phyloP scores from a whole-genome alignment of 23 red algal genomes.

The Cyanidioschyzon merolae region DNA sequence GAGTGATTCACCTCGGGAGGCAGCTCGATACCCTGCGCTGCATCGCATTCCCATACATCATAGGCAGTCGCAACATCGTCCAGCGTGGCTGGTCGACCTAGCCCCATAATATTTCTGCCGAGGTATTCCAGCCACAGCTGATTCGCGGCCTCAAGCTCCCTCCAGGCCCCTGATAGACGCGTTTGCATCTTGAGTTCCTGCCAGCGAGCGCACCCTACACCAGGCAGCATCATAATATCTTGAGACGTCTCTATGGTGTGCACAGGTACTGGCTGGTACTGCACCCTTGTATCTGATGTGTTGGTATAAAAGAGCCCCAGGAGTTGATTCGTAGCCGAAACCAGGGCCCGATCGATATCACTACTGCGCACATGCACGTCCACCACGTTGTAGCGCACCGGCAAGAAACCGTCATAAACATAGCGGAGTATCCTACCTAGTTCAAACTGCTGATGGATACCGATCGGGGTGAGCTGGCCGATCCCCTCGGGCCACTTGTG shows the following conservation, averaged over 20 bases:
- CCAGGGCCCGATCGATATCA: slow-evolving; percentile 69
- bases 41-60: slow-evolving; percentile 46
- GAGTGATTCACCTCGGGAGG: slow-evolving; percentile 29
- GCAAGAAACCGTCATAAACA: slow-evolving; percentile 60
- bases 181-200: slow-evolving; percentile 12
- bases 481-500: slow-evolving; percentile 59
- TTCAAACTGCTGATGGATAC: slow-evolving; percentile 51
- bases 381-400: slow-evolving; percentile 20
- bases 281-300: slow-evolving; percentile 17
- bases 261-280: slow-evolving; percentile 62
- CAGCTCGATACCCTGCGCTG: slow-evolving; percentile 32
- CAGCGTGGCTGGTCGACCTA: slow-evolving; percentile 20
- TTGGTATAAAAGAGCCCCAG: slow-evolving; percentile 53
- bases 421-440: slow-evolving; percentile 47
- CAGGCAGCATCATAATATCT: slow-evolving; percentile 53
- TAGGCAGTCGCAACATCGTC: slow-evolving; percentile 14
- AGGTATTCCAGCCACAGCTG: slow-evolving; percentile 21
- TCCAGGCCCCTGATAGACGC: slow-evolving; percentile 2
- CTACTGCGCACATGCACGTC: slow-evolving; percentile 68
- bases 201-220: slow-evolving; percentile 38
- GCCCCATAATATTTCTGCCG: slow-evolving; percentile 10
- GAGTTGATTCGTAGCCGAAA: slow-evolving; percentile 63
- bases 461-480: slow-evolving; percentile 63
- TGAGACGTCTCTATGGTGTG: slow-evolving; percentile 37
- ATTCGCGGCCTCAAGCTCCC: neutral